phyloP scores from a whole-genome alignment of 768 basidiomycete species.

The Sistotremastrum suecicum region DNA sequence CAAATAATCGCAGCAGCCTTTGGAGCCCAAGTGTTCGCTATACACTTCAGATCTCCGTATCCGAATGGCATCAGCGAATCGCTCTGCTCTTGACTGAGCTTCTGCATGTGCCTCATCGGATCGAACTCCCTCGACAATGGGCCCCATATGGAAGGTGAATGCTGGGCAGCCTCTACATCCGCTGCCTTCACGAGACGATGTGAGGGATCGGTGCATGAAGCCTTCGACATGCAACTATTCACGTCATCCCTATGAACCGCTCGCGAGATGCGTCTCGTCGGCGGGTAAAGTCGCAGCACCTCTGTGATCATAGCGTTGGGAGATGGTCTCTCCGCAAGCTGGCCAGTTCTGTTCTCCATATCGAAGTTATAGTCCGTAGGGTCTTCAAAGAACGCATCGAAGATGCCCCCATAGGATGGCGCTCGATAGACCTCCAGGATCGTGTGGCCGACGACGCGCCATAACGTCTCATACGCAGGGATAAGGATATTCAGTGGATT shows the following conservation, averaged over 20 bases:
- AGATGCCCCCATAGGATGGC: conserved; percentile 1
- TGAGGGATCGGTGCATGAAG: too few relatives aligned
- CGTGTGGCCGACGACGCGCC: conserved; percentile 39
- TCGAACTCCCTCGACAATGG: conserved; percentile 24
- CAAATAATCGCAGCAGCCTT: conserved; percentile 35
- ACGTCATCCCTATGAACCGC: conserved; percentile 11
- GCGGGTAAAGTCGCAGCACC: conserved; percentile 35
- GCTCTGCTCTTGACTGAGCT: conserved; percentile 4
- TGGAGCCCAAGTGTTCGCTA: conserved; percentile 36
- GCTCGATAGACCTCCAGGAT: conserved; percentile 24
- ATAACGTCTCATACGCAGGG: conserved; percentile 47
- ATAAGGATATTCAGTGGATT: conserved; percentile 39
- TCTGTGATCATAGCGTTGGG: conserved; percentile 27
- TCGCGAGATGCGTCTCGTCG: conserved; percentile 32
- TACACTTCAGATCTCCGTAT: conserved; percentile 29
- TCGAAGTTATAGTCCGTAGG: conserved; percentile 20
- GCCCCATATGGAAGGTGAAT: conserved; percentile 24
- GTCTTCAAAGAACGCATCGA: conserved; percentile 16
- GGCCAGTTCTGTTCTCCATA: not conserved
- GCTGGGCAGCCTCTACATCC: conserved; percentile 22
- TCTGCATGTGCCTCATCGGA: conserved; percentile 25
- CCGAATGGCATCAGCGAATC: conserved; percentile 33
- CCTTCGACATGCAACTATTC: conserved; percentile 1
- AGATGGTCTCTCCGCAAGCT: conserved; percentile 13
- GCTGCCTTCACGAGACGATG: conserved; percentile 13